phyloP scores from a whole-genome alignment of 2,329 filamentous ascomycete genomes.

The Gaeumannomyces tritici region DNA sequence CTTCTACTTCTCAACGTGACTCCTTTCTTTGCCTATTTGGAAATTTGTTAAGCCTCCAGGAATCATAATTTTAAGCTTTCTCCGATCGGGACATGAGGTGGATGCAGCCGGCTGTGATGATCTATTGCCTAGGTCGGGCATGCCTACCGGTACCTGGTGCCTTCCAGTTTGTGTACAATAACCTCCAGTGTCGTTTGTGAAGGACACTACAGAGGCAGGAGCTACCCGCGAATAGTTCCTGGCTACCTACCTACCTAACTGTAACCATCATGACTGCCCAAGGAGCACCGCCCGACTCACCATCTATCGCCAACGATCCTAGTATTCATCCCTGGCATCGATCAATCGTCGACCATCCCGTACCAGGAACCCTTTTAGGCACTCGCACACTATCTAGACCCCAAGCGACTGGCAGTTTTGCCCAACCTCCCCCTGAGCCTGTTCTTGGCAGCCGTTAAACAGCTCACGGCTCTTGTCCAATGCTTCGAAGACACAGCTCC shows the following conservation, averaged over 20 bases:
- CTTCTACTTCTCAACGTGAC: no score
- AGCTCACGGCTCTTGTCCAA: constrained; percentile 13
- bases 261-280: no score
- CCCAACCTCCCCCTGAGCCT: neutral
- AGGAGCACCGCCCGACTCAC: no score
- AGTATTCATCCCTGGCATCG: neutral
- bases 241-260: no score
- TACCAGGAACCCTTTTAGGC: neutral
- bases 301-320: neutral
- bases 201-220: neutral
- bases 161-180: no score
- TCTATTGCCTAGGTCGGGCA: no score
- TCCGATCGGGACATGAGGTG: no score
- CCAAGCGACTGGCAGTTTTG: neutral
- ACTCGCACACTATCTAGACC: neutral
- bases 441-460: no score
- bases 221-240: neutral
- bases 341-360: neutral
- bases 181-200: neutral
- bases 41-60: no score
- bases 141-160: neutral
- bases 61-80: no score
- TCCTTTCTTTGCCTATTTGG: no score
- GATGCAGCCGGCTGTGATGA: no score
- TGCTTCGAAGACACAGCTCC: constrained; percentile 41